phyloP scores from a whole-genome alignment of 2,329 filamentous ascomycete genomes.

The Microcyclospora pomicola region DNA sequence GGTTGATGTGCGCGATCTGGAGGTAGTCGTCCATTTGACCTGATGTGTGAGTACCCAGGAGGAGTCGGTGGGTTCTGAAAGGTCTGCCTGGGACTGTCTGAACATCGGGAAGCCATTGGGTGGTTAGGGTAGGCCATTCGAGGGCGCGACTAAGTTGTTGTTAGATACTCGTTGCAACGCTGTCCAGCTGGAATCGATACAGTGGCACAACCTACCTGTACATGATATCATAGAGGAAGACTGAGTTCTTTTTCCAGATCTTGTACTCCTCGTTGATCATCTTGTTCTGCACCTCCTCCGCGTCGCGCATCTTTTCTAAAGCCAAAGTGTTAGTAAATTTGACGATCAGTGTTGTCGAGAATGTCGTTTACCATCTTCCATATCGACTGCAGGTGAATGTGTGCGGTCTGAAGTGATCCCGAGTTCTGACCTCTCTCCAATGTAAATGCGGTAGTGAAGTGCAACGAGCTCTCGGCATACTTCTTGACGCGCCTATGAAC shows the following conservation, averaged over 20 bases:
- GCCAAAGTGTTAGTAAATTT: neutral
- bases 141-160: conserved; percentile 55
- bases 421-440: too few species aligned
- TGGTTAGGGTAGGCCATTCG: conserved; percentile 93
- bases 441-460: too few species aligned
- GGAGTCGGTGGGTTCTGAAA: conserved; percentile 71
- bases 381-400: too few species aligned
- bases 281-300: conserved; percentile 52
- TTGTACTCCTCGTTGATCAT: conserved; percentile 99
- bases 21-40: conserved; percentile 77
- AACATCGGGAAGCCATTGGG: conserved; percentile 95
- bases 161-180: conserved; percentile 1
- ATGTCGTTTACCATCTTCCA: too few species aligned
- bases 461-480: too few species aligned
- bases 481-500: too few species aligned
- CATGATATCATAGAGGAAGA: conserved; percentile 97
- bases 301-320: conserved; percentile 8
- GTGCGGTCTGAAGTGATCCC: too few species aligned
- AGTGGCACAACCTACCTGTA: conserved; percentile 44
- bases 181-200: neutral
- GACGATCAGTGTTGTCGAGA: too few species aligned
- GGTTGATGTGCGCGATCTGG: conserved; percentile 85
- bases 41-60: conserved; percentile 91
- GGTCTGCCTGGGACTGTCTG: conserved; percentile 75
- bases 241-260: conserved; percentile 99